A percentile compares a stretch with the other conserved stretches of the same genome.
Evolutionary conservation across 2,329 filamentous ascomycete genomes (phyloP).

Genomic region (Cladosporium austrohemisphaericum): DNA sequence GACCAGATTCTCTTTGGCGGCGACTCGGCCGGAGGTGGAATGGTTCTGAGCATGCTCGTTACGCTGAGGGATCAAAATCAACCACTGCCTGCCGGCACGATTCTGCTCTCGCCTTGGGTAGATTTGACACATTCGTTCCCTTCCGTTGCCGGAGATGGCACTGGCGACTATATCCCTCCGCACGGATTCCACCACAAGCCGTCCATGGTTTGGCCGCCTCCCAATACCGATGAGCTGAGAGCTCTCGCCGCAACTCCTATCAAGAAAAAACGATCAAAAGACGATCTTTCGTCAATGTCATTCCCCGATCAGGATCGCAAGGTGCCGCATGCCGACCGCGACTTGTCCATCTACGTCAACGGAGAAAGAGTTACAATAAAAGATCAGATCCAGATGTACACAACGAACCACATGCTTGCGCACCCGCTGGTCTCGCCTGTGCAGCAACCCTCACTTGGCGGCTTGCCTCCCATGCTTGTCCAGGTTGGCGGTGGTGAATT

Average conservation of each 20-base stretch:
- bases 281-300: conserved; percentile 13
- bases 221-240: conserved; percentile 36
- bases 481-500: conserved; percentile 85
- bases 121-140: conserved; percentile 95
- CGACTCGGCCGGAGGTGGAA: conserved; percentile 89
- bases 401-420: conserved; percentile 77
- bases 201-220: conserved; percentile 86
- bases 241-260: conserved; percentile 26
- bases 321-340: conserved; percentile 28
- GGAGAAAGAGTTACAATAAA: conserved; percentile 69
- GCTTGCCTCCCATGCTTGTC: conserved; percentile 81
- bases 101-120: conserved; percentile 92
- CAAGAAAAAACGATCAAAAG: conserved; percentile 18
- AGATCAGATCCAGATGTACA: conserved; percentile 87
- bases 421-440: conserved; percentile 89
- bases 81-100: conserved; percentile 80
- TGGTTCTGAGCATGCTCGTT: conserved; percentile 77
- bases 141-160: conserved; percentile 69
- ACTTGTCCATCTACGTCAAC: conserved; percentile 65
- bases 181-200: conserved; percentile 89
- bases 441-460: conserved; percentile 82
- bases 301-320: conserved; percentile 12
- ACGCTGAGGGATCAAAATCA: conserved; percentile 76
- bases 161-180: conserved; percentile 81
- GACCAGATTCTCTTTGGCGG: conserved; percentile 82